Conservation (phyloP, 202 grass and related monocot genomes). For the Panicum virgatum region DNA sequence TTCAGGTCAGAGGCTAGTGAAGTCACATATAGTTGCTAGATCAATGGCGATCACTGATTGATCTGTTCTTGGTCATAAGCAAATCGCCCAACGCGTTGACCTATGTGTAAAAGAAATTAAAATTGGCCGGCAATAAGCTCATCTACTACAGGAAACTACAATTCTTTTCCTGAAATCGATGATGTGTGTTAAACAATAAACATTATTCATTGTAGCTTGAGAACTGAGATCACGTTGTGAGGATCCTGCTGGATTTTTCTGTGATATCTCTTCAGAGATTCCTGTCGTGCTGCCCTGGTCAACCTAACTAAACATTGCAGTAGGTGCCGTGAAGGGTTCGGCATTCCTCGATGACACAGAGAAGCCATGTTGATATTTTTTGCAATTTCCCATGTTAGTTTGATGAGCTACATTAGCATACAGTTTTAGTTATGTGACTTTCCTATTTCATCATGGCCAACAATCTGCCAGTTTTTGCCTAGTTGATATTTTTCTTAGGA, state of each 20-base stretch:
- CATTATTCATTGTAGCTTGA: too few relatives aligned
- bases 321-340: slow-evolving; percentile 75
- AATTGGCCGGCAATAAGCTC: background rate
- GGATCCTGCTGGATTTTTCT: slow-evolving; percentile 12
- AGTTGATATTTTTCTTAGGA: too few relatives aligned
- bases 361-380: slow-evolving; percentile 79
- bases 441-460: too few relatives aligned
- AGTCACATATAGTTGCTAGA: too few relatives aligned
- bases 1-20: slow-evolving; percentile 23
- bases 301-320: slow-evolving; percentile 63
- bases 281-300: slow-evolving; percentile 59
- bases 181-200: too few relatives aligned
- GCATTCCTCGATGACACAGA: slow-evolving; percentile 79
- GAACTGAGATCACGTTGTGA: too few relatives aligned
- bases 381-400: background rate
- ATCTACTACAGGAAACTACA: background rate
- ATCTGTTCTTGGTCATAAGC: slow-evolving; percentile 1
- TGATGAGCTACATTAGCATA: background rate
- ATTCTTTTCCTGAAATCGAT: slow-evolving; percentile 1
- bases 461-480: too few relatives aligned
- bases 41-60: slow-evolving; percentile 32
- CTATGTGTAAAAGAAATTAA: background rate
- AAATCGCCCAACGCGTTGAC: slow-evolving; percentile 36
- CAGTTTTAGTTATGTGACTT: too few relatives aligned
- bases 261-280: slow-evolving; percentile 40